Evolutionary conservation across 306 rosid genomes (phyloP), one percentile per base, ranked within the genome.

Genomic region (Prunus mira): DNA sequence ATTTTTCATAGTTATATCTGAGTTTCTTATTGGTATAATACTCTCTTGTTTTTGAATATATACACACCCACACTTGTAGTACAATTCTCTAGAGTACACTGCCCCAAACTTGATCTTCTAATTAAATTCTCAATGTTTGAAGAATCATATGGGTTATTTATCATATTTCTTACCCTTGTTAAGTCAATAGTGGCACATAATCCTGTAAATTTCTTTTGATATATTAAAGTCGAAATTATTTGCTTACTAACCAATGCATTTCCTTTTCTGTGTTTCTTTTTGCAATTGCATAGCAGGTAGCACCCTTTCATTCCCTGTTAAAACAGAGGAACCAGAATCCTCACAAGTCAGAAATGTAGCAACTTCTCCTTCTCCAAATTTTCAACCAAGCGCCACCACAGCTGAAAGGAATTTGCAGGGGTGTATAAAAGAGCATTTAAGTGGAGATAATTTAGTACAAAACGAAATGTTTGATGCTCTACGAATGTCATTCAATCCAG

Each of bases 401-500:
- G 75, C 72, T 15, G 80, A 66, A 74, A 79, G 73, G 72, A 78
- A 54, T 72, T 75, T 65, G 43, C 78, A 62, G 30, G 61, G 66
- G 50, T 32, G 46, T 69, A 62, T 58, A 54, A 61, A 61, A 30
- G 81, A 73, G 73, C 73, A 70, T 27, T 56, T 71, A 77, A 73
- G 72, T 79, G 78, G 3, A 56, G 3, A 24, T 20, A 20, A 20
- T 56, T 64, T 70, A 74, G 43, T 65, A 24, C 70, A 28, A 34
- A 63, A 43, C 7, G 81, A 51, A 77, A 74, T 82, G 60, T 69
- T 77, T 20, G 34, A 46, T 10, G 19, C 60, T 76, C 88, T 81
- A 74, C 81, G 79, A 77, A 10, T 65, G 70, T 76, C 84, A 24
- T 41, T 65, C n/a, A 80, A 86, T 70, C 90, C 91, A 41, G 85